A percentile compares a stretch with the other conserved stretches of the same genome.
Evolutionary conservation across 129 eudicot species (phyloP).

Genomic region (Lactuca saligna): DNA sequence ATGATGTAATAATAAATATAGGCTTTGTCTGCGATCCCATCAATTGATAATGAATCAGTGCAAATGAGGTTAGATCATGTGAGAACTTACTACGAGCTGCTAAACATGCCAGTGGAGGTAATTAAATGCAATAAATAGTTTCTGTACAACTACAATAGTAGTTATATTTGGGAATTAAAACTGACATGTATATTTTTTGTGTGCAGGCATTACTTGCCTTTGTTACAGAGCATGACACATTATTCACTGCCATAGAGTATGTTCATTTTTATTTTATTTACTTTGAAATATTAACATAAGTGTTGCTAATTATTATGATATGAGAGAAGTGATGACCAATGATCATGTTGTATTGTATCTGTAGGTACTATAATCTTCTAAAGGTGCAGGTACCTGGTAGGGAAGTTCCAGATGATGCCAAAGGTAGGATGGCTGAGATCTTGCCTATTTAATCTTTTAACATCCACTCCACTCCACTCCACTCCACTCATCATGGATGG

Average conservation of each 20-base stretch:
- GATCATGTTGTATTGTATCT: neutral
- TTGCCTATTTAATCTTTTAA: constrained; percentile 40
- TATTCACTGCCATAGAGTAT: constrained; percentile 77
- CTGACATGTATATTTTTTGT: neutral
- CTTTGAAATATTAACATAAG: no score
- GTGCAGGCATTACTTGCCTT: constrained; percentile 95
- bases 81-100: constrained; percentile 82
- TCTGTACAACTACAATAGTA: neutral
- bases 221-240: constrained; percentile 69
- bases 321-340: neutral
- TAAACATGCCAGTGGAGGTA: constrained; percentile 99
- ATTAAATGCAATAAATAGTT: neutral
- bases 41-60: constrained; percentile 81
- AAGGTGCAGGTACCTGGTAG: constrained; percentile 89
- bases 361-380: constrained; percentile 74
- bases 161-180: neutral
- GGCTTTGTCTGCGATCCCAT: constrained; percentile 94
- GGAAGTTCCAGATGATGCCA: constrained; percentile 92
- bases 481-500: neutral
- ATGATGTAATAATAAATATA: constrained; percentile 33
- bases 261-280: constrained; percentile 20
- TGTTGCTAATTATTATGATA: neutral
- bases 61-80: constrained; percentile 81
- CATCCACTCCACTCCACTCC: no score
- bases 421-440: constrained; percentile 61